A percentile compares a stretch with the other conserved stretches of the same genome.
Evolutionary conservation across 495 filamentous ascomycete species (phyloP).

Genomic region (Sordaria brevicollis): DNA sequence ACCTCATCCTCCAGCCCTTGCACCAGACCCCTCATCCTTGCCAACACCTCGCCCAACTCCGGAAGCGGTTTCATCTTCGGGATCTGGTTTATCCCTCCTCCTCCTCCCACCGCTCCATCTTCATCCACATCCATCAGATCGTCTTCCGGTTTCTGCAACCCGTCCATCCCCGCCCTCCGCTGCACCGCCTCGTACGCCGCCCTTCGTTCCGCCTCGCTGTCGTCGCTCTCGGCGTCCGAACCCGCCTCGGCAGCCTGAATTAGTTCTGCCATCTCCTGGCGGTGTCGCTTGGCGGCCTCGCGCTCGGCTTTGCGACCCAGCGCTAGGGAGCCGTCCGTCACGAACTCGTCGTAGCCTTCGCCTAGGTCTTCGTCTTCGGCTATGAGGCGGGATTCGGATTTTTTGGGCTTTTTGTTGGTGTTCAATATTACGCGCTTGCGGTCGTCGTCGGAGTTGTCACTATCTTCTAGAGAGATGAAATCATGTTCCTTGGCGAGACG

Average conservation of each 20-base stretch:
- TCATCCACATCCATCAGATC: conserved; percentile 12
- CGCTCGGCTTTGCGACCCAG: conserved; percentile 72
- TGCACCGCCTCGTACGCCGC: conserved; percentile 87
- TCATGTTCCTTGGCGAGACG: conserved; percentile 66
- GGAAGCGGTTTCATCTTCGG: conserved; percentile 47
- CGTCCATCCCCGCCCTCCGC: conserved; percentile 68
- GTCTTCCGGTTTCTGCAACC: conserved; percentile 36
- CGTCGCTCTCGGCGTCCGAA: conserved; percentile 50
- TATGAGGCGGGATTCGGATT: conserved; percentile 59
- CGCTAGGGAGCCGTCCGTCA: conserved; percentile 71
- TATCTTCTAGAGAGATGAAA: conserved; percentile 66
- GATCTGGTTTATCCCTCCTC: conserved; percentile 17
- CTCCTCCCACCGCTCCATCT: conserved; percentile 1
- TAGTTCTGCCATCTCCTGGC: conserved; percentile 70
- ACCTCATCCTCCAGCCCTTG: conserved; percentile 27
- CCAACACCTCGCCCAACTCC: conserved; percentile 39
- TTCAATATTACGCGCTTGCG: conserved; percentile 30
- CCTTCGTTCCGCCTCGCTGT: conserved; percentile 67
- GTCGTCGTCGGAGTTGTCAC: conserved; percentile 36
- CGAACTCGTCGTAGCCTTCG: conserved; percentile 89
- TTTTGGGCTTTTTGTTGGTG: conserved; percentile 40
- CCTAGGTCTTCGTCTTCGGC: conserved; percentile 88
- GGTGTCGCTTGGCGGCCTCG: conserved; percentile 55
- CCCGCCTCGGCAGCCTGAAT: conserved; percentile 69
- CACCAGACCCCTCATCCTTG: conserved; percentile 30